Conservation (phyloP, 2,329 filamentous ascomycete genomes). For the Ascocoryne sarcoides region DNA sequence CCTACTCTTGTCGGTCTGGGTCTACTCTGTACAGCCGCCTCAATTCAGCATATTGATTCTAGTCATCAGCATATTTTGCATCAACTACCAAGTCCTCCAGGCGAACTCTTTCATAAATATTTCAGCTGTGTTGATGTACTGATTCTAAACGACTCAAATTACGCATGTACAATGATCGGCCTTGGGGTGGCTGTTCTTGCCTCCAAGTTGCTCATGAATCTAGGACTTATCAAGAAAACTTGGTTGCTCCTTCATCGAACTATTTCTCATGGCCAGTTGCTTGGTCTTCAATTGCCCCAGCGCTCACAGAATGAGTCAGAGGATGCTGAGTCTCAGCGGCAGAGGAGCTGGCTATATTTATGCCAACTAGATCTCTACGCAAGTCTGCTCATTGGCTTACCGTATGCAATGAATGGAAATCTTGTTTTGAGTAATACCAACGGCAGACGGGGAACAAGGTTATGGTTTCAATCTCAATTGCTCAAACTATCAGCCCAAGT, state of each 20-base stretch:
- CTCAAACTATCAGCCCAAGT: constrained; percentile 26
- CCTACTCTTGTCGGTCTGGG: neutral
- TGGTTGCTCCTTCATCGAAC: constrained; percentile 45
- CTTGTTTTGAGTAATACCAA: constrained; percentile 1
- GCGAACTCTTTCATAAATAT: neutral
- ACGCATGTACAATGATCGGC: neutral
- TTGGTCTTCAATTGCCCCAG: constrained; percentile 36
- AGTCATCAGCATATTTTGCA: neutral
- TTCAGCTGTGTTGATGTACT: neutral
- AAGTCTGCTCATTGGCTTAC: constrained; percentile 43
- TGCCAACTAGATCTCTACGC: constrained; percentile 42
- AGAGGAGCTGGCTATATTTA: constrained; percentile 27
- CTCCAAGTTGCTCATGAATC: constrained; percentile 33
- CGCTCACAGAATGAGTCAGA: constrained; percentile 15
- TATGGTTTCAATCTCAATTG: constrained; percentile 7
- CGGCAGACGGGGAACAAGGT: neutral
- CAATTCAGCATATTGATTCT: neutral
- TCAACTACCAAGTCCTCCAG: neutral
- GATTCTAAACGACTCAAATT: neutral
- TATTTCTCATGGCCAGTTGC: constrained; percentile 42
- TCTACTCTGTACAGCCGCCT: neutral
- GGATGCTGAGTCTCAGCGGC: constrained; percentile 4
- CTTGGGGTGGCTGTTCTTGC: neutral
- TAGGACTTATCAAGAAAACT: constrained; percentile 43
- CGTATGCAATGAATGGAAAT: constrained; percentile 29